phyloP scores from a whole-genome alignment of 192 early-diverging fungal species.

The Coemansia sp. region DNA sequence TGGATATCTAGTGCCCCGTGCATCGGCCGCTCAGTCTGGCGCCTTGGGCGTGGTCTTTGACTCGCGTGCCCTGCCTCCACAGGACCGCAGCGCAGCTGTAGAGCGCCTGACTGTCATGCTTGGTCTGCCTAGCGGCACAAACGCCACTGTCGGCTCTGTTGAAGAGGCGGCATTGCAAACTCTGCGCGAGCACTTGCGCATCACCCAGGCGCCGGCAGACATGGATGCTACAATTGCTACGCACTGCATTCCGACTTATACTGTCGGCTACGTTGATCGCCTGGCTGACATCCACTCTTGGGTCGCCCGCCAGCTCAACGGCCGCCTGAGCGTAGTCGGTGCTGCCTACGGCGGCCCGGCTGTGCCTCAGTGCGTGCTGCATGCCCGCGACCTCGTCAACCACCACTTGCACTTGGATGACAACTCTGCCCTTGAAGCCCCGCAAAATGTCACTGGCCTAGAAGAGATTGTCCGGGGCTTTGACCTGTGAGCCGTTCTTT shows the following conservation, averaged over 20 bases:
- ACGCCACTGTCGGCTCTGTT: neutral
- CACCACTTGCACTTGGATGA: slow-evolving; percentile 50
- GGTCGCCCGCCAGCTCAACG: slow-evolving; percentile 52
- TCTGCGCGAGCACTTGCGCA: slow-evolving; percentile 61
- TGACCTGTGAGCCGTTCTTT: neutral
- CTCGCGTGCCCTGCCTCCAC: slow-evolving; percentile 70
- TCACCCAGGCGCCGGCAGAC: slow-evolving; percentile 51
- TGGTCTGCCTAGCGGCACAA: slow-evolving; percentile 50
- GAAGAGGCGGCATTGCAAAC: slow-evolving; percentile 58
- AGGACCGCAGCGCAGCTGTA: slow-evolving; percentile 51
- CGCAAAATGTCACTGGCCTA: slow-evolving; percentile 35
- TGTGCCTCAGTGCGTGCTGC: slow-evolving; percentile 78
- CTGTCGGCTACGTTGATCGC: slow-evolving; percentile 73
- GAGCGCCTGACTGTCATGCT: slow-evolving; percentile 84
- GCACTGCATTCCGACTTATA: slow-evolving; percentile 88
- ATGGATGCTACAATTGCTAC: slow-evolving; percentile 59
- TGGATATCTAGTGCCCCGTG: slow-evolving; percentile 82
- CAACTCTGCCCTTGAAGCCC: slow-evolving; percentile 15
- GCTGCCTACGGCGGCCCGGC: slow-evolving; percentile 81
- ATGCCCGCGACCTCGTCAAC: slow-evolving; percentile 62
- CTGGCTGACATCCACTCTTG: slow-evolving; percentile 63
- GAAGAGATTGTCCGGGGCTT: slow-evolving; percentile 40
- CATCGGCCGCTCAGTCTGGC: slow-evolving; percentile 46
- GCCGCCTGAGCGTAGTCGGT: slow-evolving; percentile 69
- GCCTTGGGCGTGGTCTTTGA: slow-evolving; percentile 87